phyloP scores from a whole-genome alignment of 352 stramenopile species.

The Pythium aristosporum region DNA sequence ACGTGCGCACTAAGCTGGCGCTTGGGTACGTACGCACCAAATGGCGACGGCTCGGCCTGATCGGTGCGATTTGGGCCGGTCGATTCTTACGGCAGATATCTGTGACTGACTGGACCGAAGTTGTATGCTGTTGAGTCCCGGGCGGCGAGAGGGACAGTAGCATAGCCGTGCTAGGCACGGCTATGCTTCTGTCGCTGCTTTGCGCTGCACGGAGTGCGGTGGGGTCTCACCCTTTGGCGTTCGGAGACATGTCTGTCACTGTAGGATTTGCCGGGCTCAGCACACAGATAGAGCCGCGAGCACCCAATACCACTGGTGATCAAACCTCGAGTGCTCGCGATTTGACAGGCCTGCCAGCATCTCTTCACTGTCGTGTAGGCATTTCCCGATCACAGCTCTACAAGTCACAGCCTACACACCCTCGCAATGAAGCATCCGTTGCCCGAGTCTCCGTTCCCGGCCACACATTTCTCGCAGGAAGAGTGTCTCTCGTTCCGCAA shows the following conservation, averaged over 20 bases:
- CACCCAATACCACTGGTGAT: too few species aligned
- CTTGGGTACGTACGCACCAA: not conserved
- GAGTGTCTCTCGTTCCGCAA: conserved; percentile 10
- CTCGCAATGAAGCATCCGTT: conserved; percentile 14
- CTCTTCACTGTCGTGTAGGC: too few species aligned
- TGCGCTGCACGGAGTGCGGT: too few species aligned
- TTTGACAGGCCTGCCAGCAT: too few species aligned
- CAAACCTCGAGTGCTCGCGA: too few species aligned
- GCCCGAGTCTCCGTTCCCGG: conserved; percentile 3
- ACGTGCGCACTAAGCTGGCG: not conserved
- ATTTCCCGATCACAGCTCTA: conserved; percentile 13
- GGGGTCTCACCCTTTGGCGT: not conserved
- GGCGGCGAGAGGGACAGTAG: too few species aligned
- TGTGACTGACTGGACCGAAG: conserved; percentile 1
- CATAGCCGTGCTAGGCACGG: too few species aligned
- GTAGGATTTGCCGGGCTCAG: not conserved
- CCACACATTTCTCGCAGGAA: conserved; percentile 4
- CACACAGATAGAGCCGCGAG: too few species aligned
- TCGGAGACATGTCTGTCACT: not conserved
- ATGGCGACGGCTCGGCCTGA: too few species aligned
- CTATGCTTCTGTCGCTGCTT: too few species aligned
- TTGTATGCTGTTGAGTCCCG: not conserved
- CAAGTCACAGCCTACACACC: conserved; percentile 12
- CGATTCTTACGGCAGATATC: not conserved
- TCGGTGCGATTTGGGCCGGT: too few species aligned